phyloP scores from a whole-genome alignment of 2,329 filamentous ascomycete species.

The Hirsutella thompsonii region DNA sequence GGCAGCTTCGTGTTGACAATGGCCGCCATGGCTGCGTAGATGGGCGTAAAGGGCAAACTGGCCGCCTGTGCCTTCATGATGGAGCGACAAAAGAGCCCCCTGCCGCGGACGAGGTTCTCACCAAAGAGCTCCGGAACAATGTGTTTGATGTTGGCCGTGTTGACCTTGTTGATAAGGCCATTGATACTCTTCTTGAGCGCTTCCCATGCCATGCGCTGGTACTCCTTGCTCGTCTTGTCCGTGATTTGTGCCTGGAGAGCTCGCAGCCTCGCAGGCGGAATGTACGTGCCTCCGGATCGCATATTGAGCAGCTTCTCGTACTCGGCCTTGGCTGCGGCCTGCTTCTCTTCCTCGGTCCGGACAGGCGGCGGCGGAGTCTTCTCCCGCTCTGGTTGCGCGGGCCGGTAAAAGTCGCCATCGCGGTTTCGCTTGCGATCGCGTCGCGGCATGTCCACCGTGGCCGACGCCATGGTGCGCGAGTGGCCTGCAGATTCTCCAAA shows the following conservation, averaged over 20 bases:
- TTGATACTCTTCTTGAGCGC: conserved; percentile 98
- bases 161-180: conserved; percentile 97
- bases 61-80: conserved; percentile 98
- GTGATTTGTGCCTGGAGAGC: conserved; percentile 94
- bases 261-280: conserved; percentile 79
- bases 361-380: conserved; percentile 18
- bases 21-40: conserved; percentile 89
- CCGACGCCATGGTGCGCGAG: conserved; percentile 26
- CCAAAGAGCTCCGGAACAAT: conserved; percentile 93
- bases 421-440: conserved; percentile 19
- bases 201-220: conserved; percentile 98
- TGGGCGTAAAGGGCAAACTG: conserved; percentile 88
- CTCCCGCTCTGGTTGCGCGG: conserved; percentile 3
- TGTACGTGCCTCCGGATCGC: conserved; percentile 92
- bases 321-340: conserved; percentile 79
- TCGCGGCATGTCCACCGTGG: conserved; percentile 26
- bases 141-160: conserved; percentile 93
- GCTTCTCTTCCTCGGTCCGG: conserved; percentile 68
- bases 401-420: conserved; percentile 10
- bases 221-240: conserved; percentile 91
- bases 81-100: conserved; percentile 85
- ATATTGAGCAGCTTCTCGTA: conserved; percentile 86
- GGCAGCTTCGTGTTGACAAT: conserved; percentile 97
- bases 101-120: conserved; percentile 84
- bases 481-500: no score